Conservation (phyloP, 805 yeast genomes). For the Isabelozyma heimii region DNA sequence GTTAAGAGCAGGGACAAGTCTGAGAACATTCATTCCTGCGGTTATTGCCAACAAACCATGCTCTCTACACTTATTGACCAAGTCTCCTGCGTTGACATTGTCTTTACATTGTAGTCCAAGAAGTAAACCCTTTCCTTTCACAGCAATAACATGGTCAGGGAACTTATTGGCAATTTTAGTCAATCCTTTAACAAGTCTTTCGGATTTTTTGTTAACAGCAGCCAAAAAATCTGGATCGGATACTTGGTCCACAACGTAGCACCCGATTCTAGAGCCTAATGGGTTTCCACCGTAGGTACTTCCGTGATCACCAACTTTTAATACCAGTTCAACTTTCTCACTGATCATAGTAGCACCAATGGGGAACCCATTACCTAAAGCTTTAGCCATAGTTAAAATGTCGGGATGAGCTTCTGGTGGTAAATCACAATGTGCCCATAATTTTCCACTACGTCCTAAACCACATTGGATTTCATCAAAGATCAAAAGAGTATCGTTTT, state of each 20-base stretch:
- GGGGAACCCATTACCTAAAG: constrained; percentile 95
- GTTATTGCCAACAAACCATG: constrained; percentile 82
- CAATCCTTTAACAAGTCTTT: constrained; percentile 51
- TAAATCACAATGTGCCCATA: constrained; percentile 86
- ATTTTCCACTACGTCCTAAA: constrained; percentile 83
- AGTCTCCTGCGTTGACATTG: constrained; percentile 53
- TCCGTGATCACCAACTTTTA: constrained; percentile 94
- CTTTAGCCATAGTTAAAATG: constrained; percentile 91
- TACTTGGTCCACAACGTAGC: constrained; percentile 69
- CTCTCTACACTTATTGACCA: constrained; percentile 72
- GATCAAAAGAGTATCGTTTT: constrained; percentile 72
- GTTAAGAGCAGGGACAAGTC: constrained; percentile 90
- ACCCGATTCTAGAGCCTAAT: constrained; percentile 77
- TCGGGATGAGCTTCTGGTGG: constrained; percentile 90
- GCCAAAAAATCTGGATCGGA: constrained; percentile 58
- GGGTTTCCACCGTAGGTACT: constrained; percentile 99
- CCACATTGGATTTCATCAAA: constrained; percentile 98
- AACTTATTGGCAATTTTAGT: constrained; percentile 48
- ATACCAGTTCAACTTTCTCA: constrained; percentile 66
- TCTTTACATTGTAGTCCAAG: constrained; percentile 73
- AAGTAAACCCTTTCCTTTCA: constrained; percentile 87
- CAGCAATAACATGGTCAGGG: constrained; percentile 60
- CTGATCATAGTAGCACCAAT: constrained; percentile 90
- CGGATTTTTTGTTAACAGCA: constrained; percentile 60
- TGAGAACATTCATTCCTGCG: constrained; percentile 87